Percentiles rank a stretch among this genome's conserved stretches.
phyloP scores from a whole-genome alignment of 371 early-diverging fungal genomes.

The Mortierella sp. region DNA sequence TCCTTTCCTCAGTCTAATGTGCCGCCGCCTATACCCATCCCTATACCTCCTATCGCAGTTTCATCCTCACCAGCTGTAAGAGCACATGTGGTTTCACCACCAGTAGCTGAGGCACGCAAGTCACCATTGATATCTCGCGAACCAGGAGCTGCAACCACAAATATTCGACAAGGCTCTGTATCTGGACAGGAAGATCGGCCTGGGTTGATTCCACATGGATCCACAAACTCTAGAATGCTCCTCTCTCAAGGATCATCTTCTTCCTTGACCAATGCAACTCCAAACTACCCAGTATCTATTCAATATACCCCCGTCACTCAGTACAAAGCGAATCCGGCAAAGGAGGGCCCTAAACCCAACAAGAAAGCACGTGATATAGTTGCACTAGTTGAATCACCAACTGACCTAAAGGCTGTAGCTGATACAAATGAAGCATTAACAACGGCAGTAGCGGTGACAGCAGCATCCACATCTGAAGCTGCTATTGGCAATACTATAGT shows the following conservation, averaged over 20 bases:
- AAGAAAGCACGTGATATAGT: conserved; percentile 30
- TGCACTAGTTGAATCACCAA: not conserved
- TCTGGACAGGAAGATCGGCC: conserved; percentile 18
- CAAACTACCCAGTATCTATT: conserved; percentile 41
- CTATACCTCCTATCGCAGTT: conserved; percentile 22
- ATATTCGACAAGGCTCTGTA: conserved; percentile 15
- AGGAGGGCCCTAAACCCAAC: conserved; percentile 21
- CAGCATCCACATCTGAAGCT: not conserved
- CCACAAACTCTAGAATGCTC: conserved; percentile 21
- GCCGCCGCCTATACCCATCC: conserved; percentile 31
- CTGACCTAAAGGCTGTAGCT: not conserved
- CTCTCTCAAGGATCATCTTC: conserved; percentile 20
- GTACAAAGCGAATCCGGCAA: conserved; percentile 45
- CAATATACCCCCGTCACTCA: conserved; percentile 56
- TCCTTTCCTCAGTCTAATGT: conserved; percentile 16
- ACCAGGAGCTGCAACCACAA: conserved; percentile 9
- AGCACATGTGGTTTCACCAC: conserved; percentile 16
- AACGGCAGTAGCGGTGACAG: not conserved
- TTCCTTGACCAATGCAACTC: not conserved
- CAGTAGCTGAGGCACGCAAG: conserved; percentile 4
- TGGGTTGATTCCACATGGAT: conserved; percentile 9
- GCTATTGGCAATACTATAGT: not conserved
- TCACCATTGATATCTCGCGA: conserved; percentile 37
- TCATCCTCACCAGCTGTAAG: conserved; percentile 26
- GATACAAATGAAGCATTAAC: not conserved